Evolutionary conservation across 495 filamentous ascomycete species (phyloP), one percentile per base, ranked within the genome.

Genomic region (Recurvomyces mirabilis): DNA sequence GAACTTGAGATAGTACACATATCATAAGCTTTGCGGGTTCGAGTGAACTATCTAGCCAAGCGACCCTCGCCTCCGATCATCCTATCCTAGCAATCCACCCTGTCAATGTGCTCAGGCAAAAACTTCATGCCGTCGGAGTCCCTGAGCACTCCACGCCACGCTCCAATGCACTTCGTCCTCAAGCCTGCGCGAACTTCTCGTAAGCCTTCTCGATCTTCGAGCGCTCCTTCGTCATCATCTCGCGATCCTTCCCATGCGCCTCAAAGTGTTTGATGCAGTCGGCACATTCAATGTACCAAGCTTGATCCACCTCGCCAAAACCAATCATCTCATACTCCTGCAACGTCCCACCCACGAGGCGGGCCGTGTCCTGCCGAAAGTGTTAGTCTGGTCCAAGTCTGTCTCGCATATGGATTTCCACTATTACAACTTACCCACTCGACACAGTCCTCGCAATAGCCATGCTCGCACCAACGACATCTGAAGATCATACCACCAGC

Each of bases 371-470:
- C n/a, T n/a, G n/a, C n/a, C n/a, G n/a, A n/a, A n/a, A n/a, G n/a
- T n/a, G n/a, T n/a, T n/a, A n/a, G n/a, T n/a, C n/a, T n/a, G n/a
- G n/a, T n/a, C n/a, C n/a, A n/a, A n/a, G n/a, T n/a, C n/a, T n/a
- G n/a, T n/a, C n/a, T n/a, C n/a, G n/a, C 26, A 30, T 30, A n/a
- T 9, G 9, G 26, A 30, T 30, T 30, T 30, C 9, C 26, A 9
- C 13, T 5, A 40, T 40, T 53, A 1, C 69, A 68, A 18, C 58
- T 64, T 5, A 71, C 64, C 57, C 68, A 79, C 28, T 81, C 67
- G 0, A 81, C 48, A 49, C 78, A 81, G 26, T 78, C 68, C 38
- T 81, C 78, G 46, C 78, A 82, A 46, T 62, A 81, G 1, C 68
- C 76, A 0, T 55, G 49, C 39, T 70, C 65, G 51, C 78, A 82